Conservation (phyloP, 2,329 filamentous ascomycete species). For the Paecilomyces sp. region DNA sequence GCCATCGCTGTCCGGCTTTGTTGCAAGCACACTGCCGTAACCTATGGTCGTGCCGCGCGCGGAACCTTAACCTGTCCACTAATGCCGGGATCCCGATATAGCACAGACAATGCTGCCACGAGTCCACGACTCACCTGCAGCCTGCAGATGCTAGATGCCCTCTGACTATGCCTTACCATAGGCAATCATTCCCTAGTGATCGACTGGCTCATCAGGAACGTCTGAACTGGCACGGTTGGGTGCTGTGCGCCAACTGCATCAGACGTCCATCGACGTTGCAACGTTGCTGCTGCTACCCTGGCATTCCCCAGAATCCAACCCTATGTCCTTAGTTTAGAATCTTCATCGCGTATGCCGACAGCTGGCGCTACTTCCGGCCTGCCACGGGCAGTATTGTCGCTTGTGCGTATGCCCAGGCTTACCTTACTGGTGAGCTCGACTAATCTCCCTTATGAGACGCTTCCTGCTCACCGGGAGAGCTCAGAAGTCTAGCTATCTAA, state of each 20-base stretch:
- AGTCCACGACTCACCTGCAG: background rate
- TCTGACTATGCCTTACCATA: background rate
- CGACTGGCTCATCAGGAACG: background rate
- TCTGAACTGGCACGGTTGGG: background rate
- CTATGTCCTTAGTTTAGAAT: background rate
- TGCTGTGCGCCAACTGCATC: background rate
- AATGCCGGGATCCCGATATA: slow-evolving; percentile 1
- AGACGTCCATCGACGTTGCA: background rate
- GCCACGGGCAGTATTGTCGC: background rate
- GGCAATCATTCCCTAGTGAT: background rate
- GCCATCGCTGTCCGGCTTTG: background rate
- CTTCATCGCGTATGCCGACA: background rate
- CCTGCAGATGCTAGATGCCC: background rate
- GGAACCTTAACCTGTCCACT: background rate
- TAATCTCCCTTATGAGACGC: background rate
- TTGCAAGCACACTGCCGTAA: no score
- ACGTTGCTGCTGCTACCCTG: background rate
- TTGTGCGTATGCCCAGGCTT: background rate
- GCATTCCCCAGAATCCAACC: background rate
- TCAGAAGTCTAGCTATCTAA: background rate
- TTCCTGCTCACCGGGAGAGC: background rate
- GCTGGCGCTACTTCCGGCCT: background rate
- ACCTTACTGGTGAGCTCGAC: background rate
- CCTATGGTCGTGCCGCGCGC: background rate
- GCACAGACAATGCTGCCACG: background rate